A percentile compares a stretch with the other conserved stretches of the same genome.
phyloP scores from a whole-genome alignment of 768 basidiomycete genomes.

The Hygrophoropsis aurantiaca region DNA sequence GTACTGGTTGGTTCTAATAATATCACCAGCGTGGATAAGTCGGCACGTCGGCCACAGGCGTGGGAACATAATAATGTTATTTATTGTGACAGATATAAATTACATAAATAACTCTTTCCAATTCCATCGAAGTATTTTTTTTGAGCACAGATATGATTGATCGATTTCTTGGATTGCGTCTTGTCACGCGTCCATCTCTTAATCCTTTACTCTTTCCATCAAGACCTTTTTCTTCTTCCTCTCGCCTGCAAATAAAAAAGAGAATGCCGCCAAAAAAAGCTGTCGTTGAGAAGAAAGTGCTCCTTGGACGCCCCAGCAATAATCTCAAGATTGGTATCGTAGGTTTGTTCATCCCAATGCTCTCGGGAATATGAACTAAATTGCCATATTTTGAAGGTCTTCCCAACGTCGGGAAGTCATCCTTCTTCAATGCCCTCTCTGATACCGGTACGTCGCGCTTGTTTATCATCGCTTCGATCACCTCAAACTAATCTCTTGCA shows the following conservation, averaged over 20 bases:
- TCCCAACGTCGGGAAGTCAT: conserved; percentile 97
- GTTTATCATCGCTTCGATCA: background rate
- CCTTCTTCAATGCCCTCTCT: conserved; percentile 97
- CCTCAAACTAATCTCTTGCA: conserved; percentile 24
- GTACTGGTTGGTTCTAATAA: no score
- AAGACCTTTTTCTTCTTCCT: conserved; percentile 38
- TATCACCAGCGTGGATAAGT: no score
- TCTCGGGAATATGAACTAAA: background rate
- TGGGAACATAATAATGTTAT: background rate
- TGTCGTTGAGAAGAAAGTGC: conserved; percentile 74
- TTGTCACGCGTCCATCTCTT: conserved; percentile 12
- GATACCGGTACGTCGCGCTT: conserved; percentile 65
- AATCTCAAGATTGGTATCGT: conserved; percentile 99
- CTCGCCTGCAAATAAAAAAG: conserved; percentile 46
- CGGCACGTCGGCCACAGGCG: no score
- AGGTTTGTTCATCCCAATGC: conserved; percentile 57
- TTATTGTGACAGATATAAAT: conserved; percentile 2
- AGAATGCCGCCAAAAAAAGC: conserved; percentile 93
- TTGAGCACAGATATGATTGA: conserved; percentile 28
- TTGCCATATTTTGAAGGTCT: conserved; percentile 51
- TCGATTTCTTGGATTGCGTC: conserved; percentile 21
- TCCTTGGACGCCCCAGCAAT: conserved; percentile 91
- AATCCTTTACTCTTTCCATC: conserved; percentile 8
- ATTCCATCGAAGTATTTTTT: conserved; percentile 1
- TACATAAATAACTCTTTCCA: conserved; percentile 2